Percentiles rank a stretch among this genome's conserved stretches.
phyloP scores from a whole-genome alignment of 495 filamentous ascomycete species.

The Polyplosphaeria fusca region DNA sequence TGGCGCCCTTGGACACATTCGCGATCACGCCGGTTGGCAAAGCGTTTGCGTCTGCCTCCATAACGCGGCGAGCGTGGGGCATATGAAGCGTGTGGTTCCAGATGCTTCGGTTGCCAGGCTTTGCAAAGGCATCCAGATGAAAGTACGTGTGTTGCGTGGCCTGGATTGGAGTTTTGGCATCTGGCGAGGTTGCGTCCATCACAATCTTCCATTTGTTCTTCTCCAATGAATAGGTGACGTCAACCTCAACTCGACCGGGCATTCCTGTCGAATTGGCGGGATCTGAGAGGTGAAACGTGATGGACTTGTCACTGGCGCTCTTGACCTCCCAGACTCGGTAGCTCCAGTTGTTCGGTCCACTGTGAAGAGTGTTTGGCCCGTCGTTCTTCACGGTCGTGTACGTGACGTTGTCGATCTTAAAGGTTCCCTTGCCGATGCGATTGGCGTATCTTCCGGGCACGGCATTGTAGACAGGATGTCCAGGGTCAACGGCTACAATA shows the following conservation, averaged over 20 bases:
- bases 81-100: slow-evolving; percentile 41
- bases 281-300: slow-evolving; percentile 28
- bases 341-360: slow-evolving; percentile 60
- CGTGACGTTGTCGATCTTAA: slow-evolving; percentile 51
- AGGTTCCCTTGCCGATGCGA: slow-evolving; percentile 54
- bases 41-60: slow-evolving; percentile 20
- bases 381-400: slow-evolving; percentile 53
- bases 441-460: slow-evolving; percentile 50
- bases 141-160: slow-evolving; percentile 27
- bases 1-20: slow-evolving; percentile 11
- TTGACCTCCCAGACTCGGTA: slow-evolving; percentile 35
- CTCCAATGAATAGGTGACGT: slow-evolving; percentile 41
- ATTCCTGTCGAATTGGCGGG: slow-evolving; percentile 26
- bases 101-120: slow-evolving; percentile 45
- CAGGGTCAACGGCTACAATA: slow-evolving; percentile 27
- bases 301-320: slow-evolving; percentile 21
- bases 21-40: slow-evolving; percentile 29
- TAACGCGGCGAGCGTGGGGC: slow-evolving; percentile 18
- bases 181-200: slow-evolving; percentile 52
- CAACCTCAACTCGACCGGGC: slow-evolving; percentile 26
- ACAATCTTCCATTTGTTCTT: slow-evolving; percentile 52
- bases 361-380: slow-evolving; percentile 58
- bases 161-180: slow-evolving; percentile 45
- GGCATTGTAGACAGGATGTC: slow-evolving; percentile 39
- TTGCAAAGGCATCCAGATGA: slow-evolving; percentile 36